Evolutionary conservation across 73 alveolate species (phyloP).

Genomic region (Strombidium stylifer): DNA sequence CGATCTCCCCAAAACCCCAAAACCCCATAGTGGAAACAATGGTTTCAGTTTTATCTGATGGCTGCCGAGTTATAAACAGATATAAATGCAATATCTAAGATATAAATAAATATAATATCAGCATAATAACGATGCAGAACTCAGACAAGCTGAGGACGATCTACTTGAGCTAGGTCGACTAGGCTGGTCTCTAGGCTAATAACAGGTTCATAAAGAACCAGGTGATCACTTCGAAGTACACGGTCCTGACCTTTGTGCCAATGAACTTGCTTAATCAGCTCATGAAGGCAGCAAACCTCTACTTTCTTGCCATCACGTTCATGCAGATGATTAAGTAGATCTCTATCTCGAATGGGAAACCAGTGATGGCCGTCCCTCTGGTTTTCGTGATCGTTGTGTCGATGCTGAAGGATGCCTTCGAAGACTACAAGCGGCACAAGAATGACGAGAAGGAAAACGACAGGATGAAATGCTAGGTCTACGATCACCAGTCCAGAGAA

Average conservation of each 20-base stretch:
- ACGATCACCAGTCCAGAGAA: slow-evolving; percentile 12
- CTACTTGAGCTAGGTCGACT: too few species aligned
- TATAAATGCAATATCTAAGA: too few species aligned
- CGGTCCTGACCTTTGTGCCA: slow-evolving; percentile 64
- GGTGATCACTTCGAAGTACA: slow-evolving; percentile 70
- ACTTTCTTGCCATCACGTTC: slow-evolving; percentile 84
- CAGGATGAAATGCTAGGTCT: slow-evolving; percentile 44
- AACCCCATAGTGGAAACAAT: too few species aligned
- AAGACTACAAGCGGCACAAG: slow-evolving; percentile 90
- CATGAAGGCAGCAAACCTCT: slow-evolving; percentile 88
- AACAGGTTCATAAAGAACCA: slow-evolving; percentile 36
- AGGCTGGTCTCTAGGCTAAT: neutral
- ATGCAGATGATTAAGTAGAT: slow-evolving; percentile 79
- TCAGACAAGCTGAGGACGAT: too few species aligned
- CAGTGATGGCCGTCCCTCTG: slow-evolving; percentile 85
- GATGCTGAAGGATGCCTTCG: slow-evolving; percentile 91
- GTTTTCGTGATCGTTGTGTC: slow-evolving; percentile 80
- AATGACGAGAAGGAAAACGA: slow-evolving; percentile 89
- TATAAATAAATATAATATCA: too few species aligned
- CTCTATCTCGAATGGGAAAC: slow-evolving; percentile 84
- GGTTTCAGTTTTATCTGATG: too few species aligned
- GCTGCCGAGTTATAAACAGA: too few species aligned
- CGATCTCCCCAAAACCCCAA: too few species aligned
- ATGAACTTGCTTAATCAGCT: slow-evolving; percentile 83
- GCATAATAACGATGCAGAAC: too few species aligned